Base-by-base conservation (phyloP, 2,329 filamentous ascomycete species). In the Cordyceps militaris region DNA sequence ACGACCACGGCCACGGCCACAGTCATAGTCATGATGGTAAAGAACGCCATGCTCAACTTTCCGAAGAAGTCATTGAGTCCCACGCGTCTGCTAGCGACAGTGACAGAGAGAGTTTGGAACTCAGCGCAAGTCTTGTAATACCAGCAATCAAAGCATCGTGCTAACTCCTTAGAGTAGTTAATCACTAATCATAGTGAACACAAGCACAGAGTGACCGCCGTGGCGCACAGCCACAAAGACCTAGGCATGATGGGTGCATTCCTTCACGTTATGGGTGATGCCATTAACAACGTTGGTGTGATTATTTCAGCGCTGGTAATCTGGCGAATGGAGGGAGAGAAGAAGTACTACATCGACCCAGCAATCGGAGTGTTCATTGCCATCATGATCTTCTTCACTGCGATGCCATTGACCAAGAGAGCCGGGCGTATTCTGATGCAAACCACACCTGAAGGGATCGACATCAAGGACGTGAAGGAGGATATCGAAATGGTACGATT, bases 281-380 rank as follows among this genome's bases (percentile, higher is more conserved):
- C 86, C 5, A 76, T 87, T 61, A 91, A 91, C 72, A 92, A 92
- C 63, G 69, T 91, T 11, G 87, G 87, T 10, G 87, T 92, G 59
- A 89, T 91, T 50, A 74, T 86, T 36, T 81, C 87, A 1, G 86
- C 85, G 0, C 65, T 86, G 2, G 76, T 89, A 32, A 87, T 91
- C 67, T 90, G 86, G 87, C 74, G 84, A 58, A 75, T 79, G 0
- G 67, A 77, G 30, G 83, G 79, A 30, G 74, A 80, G 1, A 75
- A 70, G 3, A 77, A 85, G 34, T 89, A 80, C 73, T 91, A 91
- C 63, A 86, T 85, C 5, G 88, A 92, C 66, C 88, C 88, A 0
- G 85, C 78, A 3, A 79, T 86, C 34, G 83, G 85, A 59, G 76
- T 88, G 67, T 84, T 79, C 52, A 92, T 91, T 63, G 80, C 85